Evolutionary conservation across 108 stramenopile genomes (phyloP).

Genomic region (Discostella stelligeroides): DNA sequence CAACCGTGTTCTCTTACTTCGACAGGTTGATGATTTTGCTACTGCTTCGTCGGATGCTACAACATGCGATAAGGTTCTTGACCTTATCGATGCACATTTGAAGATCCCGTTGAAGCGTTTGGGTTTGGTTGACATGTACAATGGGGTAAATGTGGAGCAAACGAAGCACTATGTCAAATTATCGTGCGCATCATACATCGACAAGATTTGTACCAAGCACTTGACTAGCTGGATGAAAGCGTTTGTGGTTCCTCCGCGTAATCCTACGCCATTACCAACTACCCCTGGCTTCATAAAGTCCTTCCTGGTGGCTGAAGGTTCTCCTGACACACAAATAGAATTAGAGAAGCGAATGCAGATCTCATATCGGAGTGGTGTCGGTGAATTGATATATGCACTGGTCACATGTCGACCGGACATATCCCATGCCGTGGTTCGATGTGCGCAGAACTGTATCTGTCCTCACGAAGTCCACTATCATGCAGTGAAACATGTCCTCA

Average conservation of each 20-base stretch:
- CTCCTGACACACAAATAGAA: not conserved
- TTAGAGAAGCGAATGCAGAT: conserved; percentile 20
- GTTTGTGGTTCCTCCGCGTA: not conserved
- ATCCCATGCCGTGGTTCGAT: too few species aligned
- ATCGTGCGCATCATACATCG: conserved; percentile 37
- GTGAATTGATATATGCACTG: too few species aligned
- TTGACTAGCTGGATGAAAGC: conserved; percentile 26
- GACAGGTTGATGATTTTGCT: too few species aligned
- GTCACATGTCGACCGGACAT: too few species aligned
- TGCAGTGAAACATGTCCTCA: too few species aligned
- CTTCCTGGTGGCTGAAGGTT: not conserved
- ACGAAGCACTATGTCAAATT: conserved; percentile 32
- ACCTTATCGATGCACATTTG: conserved; percentile 6
- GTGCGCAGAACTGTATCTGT: too few species aligned
- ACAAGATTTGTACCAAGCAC: conserved; percentile 29
- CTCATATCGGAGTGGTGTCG: conserved; percentile 27
- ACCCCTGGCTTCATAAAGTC: not conserved
- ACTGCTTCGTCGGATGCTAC: not conserved
- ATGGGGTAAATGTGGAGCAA: conserved; percentile 45
- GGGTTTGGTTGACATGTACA: conserved; percentile 33
- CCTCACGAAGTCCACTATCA: too few species aligned
- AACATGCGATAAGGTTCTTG: not conserved
- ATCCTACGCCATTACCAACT: conserved; percentile 4
- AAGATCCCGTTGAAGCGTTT: conserved; percentile 26
- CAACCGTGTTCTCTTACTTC: conserved; percentile 17